Evolutionary conservation across 768 basidiomycete genomes (phyloP), one percentile per base, ranked within the genome.

Genomic region (Psilocybe azurescens): DNA sequence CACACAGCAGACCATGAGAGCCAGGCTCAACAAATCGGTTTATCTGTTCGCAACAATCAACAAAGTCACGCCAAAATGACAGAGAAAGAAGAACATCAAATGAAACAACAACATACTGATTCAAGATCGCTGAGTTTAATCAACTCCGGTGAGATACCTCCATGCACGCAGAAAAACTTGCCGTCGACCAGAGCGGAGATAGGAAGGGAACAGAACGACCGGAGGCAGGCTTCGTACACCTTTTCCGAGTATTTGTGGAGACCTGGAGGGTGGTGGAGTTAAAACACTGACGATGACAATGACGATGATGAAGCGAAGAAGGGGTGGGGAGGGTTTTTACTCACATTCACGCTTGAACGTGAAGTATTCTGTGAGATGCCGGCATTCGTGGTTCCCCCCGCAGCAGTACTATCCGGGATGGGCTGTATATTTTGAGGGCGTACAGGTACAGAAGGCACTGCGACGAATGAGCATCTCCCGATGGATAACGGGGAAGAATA

Each of bases 361-460:
- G 72, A 98, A 98, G 74, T 96, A 97, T 76, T 96, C 95, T 2
- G 97, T 99, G 51, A 99, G 81, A 78, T 99, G 96, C 39, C 90
- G 87, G 73, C 97, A 99, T 81, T 99, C 97, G 77, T 99, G 97
- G 73, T 98, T 99, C 8, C 97, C 97, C 97, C 52, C 97, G 89
- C 38, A 99, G 83, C 33, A 99, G 83, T 61, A 88, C 86, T 49
- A 99, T 79, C 38, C 89, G 90, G 64, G 83, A 84, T 3, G 97
- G 97, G 68, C 90, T 90, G 82, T 89, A 89, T 49, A 99, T 87
- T 79, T 98, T 99, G 76, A 97, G 86, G 11, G 93, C 82, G 77
- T 95, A 99, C 24, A 99, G 85, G 77, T 97, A 98, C 50, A 99
- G 77, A 10, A 99, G 81, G 74, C 97, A 99, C 94, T 83, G 64